Evolutionary conservation across 306 rosid genomes (phyloP), one percentile per base, ranked within the genome.

Genomic region (Comarum palustre): DNA sequence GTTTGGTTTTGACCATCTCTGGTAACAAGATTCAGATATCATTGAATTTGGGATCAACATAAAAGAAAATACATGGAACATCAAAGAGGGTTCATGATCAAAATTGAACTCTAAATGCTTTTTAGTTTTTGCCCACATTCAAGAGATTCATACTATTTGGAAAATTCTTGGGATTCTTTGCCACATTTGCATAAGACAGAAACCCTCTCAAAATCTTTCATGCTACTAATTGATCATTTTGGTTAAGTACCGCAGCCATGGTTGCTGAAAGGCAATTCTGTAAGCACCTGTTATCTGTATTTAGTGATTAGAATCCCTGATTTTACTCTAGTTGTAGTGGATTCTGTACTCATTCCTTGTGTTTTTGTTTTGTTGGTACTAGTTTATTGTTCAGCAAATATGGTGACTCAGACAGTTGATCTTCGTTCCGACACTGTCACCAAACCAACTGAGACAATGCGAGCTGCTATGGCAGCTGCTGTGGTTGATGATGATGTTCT

Each of bases 341-440:
- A 22, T n/a, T 69, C 1, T 42, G 72, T 78, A 22, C 71, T 85
- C n/a, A 41, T 51, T 36, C 25, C 27, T 32, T 60, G 14, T 42
- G 2, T 25, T 74, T 36, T 64, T 6, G 54, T 43, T 70, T 19
- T 17, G 7, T 68, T 65, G 64, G 57, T 39, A 68, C 75, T 42
- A 81, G 80, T 74, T 78, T 22, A 46, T 38, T 17, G 46, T 48
- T 22, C 73, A 73, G 85, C n/a, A 73, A 86, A 81, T 52, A 93
- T 93, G 96, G 92, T 87, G 17, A 67, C 82, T 29, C 82, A 87
- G 77, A 87, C 22, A 1, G 97, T 93, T 78, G 98, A 93, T 80
- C 86, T 93, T 7, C 90, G 96, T 41, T 93, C 98, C 0, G 98
- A 93, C 82, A 93, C 93, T 0, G 98, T 93, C 59, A 93, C 97